Conservation (phyloP, 352 stramenopile genomes). For the Pythium sukuiense region DNA sequence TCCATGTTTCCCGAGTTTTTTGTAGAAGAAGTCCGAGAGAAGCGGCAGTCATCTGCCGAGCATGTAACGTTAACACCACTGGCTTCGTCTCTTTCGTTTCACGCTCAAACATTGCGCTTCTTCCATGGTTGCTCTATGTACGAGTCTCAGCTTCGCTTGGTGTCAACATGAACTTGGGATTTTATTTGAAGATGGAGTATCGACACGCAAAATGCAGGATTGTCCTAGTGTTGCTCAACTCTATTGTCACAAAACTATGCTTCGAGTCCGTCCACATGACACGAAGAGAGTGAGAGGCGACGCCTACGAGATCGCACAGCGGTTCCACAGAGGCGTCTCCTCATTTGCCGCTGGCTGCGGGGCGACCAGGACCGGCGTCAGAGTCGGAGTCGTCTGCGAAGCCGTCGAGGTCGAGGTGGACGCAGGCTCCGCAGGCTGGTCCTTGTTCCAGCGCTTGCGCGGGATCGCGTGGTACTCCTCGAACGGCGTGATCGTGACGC, state of each 20-base stretch:
- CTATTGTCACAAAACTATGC: background rate
- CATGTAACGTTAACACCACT: background rate
- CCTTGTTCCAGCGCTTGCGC: constrained; percentile 28
- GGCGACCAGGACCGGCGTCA: background rate
- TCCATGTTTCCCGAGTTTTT: background rate
- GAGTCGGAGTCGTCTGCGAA: constrained; percentile 12
- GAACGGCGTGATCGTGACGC: constrained; percentile 54
- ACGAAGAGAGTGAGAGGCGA: background rate
- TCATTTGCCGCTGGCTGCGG: constrained; percentile 9
- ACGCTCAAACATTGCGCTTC: background rate
- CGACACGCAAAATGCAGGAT: background rate
- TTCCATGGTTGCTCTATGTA: no score
- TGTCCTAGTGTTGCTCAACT: background rate
- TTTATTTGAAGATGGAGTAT: background rate
- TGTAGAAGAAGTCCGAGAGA: background rate
- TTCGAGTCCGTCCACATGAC: background rate
- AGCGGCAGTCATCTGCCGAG: background rate
- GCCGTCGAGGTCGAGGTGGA: constrained; percentile 12
- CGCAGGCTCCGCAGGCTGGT: constrained; percentile 6
- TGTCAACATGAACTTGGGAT: background rate
- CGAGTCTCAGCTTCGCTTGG: background rate
- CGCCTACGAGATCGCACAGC: constrained; percentile 63
- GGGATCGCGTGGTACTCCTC: constrained; percentile 41
- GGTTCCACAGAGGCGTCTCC: constrained; percentile 41
- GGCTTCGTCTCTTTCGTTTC: background rate